phyloP scores from a whole-genome alignment of 305 asterid genomes.

The Rubia occidens region DNA sequence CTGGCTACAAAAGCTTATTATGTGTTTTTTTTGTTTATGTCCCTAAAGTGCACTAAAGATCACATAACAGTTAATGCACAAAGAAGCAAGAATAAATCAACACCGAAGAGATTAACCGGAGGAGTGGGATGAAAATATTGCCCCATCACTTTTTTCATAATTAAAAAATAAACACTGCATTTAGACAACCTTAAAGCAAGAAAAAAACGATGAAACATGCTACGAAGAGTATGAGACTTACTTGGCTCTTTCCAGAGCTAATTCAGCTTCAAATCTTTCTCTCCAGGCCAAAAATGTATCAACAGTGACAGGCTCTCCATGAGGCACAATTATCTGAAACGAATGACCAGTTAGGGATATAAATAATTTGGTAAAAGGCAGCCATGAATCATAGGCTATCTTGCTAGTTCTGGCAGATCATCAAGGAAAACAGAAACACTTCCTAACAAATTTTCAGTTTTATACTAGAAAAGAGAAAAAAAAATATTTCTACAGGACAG shows the following conservation, averaged over 20 bases:
- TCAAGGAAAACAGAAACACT: neutral
- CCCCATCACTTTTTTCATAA: neutral
- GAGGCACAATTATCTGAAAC: constrained; percentile 79
- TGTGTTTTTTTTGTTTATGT: neutral
- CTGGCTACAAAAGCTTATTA: neutral
- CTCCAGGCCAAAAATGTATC: constrained; percentile 97
- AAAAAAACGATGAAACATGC: constrained; percentile 16
- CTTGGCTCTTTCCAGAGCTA: constrained; percentile 97
- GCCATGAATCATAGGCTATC: neutral
- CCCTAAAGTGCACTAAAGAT: neutral
- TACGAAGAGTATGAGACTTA: constrained; percentile 30
- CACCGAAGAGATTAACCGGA: neutral
- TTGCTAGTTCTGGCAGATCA: neutral
- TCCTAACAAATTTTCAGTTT: neutral
- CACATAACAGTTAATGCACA: neutral
- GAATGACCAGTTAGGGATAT: constrained; percentile 9
- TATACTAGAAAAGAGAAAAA: neutral
- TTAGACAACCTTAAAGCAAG: constrained; percentile 10
- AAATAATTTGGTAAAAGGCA: neutral
- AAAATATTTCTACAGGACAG: neutral
- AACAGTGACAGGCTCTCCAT: constrained; percentile 94
- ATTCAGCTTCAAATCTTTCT: constrained; percentile 93
- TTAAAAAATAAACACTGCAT: neutral
- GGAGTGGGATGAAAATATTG: neutral
- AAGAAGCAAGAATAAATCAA: neutral